These are phyloP conservation scores for Letharia columbiana DNA, from an alignment of 495 filamentous ascomycete genomes.

Conservation along the genomic window DNA sequence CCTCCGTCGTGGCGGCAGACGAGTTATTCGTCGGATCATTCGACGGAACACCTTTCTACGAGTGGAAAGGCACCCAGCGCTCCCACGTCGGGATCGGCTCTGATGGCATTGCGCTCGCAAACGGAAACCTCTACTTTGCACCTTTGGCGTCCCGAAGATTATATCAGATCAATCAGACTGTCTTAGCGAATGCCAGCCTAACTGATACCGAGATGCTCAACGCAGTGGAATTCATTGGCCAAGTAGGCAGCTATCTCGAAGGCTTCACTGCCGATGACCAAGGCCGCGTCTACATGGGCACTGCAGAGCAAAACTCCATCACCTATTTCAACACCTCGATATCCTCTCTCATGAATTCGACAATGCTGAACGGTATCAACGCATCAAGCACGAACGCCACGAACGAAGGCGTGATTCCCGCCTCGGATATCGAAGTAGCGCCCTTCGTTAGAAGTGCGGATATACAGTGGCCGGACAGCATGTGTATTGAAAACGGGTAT, in stretches of 20 bases:
- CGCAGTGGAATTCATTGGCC: conserved; percentile 5
- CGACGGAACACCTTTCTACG: conserved; percentile 1
- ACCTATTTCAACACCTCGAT: conserved; percentile 2
- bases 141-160: conserved; percentile 1
- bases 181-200: neutral
- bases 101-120: conserved; percentile 3
- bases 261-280: conserved; percentile 9
- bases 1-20: neutral
- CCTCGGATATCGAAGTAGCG: neutral
- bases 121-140: conserved; percentile 7
- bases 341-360: neutral
- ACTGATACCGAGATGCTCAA: conserved; percentile 1
- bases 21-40: neutral
- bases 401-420: neutral
- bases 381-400: neutral
- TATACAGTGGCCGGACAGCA: conserved; percentile 1
- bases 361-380: neutral
- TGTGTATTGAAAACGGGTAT: neutral
- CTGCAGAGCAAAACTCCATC: conserved; percentile 4
- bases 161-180: conserved; percentile 2
- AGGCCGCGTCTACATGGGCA: conserved; percentile 1
- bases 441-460: neutral
- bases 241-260: neutral
- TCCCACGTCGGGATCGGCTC: neutral
- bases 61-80: neutral